A percentile compares a stretch with the other conserved stretches of the same genome.
Evolutionary conservation across 257 asterid genomes (phyloP).

Genomic region (Solanum gandarillasii): DNA sequence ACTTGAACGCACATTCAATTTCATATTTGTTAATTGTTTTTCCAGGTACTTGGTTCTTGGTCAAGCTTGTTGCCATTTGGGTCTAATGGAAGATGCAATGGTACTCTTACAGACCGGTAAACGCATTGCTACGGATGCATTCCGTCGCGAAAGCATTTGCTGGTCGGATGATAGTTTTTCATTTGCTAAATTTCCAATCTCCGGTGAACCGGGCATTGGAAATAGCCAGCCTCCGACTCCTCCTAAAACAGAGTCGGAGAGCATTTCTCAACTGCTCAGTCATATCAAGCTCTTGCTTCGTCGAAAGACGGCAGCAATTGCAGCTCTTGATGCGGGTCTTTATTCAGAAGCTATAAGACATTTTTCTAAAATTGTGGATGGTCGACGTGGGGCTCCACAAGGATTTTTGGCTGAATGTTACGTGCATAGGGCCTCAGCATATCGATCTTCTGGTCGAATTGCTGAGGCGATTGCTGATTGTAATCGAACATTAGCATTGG

Average conservation of each 20-base stretch:
- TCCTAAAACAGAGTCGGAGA: constrained; percentile 45
- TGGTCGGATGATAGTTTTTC: constrained; percentile 75
- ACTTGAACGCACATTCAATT: not conserved
- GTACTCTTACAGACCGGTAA: constrained; percentile 81
- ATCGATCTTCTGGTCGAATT: constrained; percentile 39
- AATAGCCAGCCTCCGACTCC: constrained; percentile 28
- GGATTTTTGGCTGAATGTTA: constrained; percentile 60
- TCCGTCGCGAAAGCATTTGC: constrained; percentile 84
- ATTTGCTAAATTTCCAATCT: constrained; percentile 37
- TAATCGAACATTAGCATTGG: constrained; percentile 55
- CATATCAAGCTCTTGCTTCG: constrained; percentile 67
- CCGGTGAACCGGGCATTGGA: constrained; percentile 17
- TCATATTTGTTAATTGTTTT: not conserved
- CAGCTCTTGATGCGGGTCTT: constrained; percentile 66
- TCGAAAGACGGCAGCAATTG: constrained; percentile 65
- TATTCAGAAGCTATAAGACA: constrained; percentile 58
- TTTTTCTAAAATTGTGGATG: constrained; percentile 64
- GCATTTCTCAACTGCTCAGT: constrained; percentile 52
- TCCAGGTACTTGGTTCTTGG: constrained; percentile 78
- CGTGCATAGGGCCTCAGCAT: constrained; percentile 57
- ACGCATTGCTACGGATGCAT: constrained; percentile 82
- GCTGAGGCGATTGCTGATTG: constrained; percentile 76
- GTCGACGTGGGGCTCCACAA: constrained; percentile 72
- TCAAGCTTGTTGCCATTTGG: constrained; percentile 91
- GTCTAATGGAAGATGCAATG: constrained; percentile 94